Base-by-base conservation (phyloP, 2,329 filamentous ascomycete species). In the Claviceps paspali region DNA sequence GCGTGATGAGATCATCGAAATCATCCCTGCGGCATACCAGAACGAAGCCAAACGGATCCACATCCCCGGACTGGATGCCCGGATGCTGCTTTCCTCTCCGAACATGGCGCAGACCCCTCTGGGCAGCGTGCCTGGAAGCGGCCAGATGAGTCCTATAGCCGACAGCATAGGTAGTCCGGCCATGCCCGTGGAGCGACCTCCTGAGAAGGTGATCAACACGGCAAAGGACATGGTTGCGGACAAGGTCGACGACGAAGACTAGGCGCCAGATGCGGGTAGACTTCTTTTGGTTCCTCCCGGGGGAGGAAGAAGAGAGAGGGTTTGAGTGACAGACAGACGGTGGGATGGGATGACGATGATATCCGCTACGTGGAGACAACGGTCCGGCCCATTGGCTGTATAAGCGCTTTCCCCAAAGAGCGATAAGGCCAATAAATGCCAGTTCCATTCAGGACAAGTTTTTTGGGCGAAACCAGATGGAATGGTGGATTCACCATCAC, bases 1-100 rank as follows among this genome's bases (percentile, higher is more conserved):
- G 4, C 82, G 91, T 30, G 81, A 98, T 53, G 86, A 98, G 56
- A 96, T 98, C 53, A 94, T 98, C 47, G 91, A 98, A 67, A 95
- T 98, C 54, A 92, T 96, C 41, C 92, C 91, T 3, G 87, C 88
- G 14, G 88, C 85, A 23, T 98, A 98, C 61, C 91, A 95, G 63
- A 98, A 98, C 53, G 82, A 91, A 57, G 84, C 88, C 15, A 91
- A 84, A 56, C 78, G 86, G 40, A 86, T 98, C 49, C 78, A 82
- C 49, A 93, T 98, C 44, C 81, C 83, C 5, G 70, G 70, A 3
- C 57, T 76, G 19, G 68, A 76, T 41, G 67, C 72, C 10, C 68
- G 72, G 35, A 76, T 86, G 36, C 73, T 92, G 11, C 82, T 84
- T 2, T 72, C 72, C 35, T 86, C 81, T 2, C 83, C 86, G 1